phyloP scores from a whole-genome alignment of 2,329 filamentous ascomycete genomes.

The Claviceps fusiformis region DNA sequence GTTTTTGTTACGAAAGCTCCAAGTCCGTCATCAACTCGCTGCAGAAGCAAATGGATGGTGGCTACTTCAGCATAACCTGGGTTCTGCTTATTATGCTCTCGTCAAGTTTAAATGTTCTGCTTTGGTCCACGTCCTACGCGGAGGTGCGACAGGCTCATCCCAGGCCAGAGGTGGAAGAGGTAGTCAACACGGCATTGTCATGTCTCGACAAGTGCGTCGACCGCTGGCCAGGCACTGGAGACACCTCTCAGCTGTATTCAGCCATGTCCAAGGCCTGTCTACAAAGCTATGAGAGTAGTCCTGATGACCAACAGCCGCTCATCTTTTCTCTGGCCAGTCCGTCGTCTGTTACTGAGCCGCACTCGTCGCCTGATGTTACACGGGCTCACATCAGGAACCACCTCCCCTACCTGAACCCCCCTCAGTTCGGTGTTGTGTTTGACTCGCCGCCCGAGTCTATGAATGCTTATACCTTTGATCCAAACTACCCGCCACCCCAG shows the following conservation, averaged over 20 bases:
- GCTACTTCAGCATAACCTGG: conserved; percentile 80
- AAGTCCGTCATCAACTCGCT: conserved; percentile 71
- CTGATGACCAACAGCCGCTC: conserved; percentile 11
- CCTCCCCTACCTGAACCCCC: conserved; percentile 30
- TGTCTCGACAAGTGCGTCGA: conserved; percentile 69
- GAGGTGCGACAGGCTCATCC: conserved; percentile 63
- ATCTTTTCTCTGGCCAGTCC: conserved; percentile 22
- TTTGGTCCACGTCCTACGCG: conserved; percentile 84
- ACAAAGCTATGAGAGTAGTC: conserved; percentile 60
- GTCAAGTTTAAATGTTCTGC: conserved; percentile 78
- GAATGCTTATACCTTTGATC: conserved; percentile 30
- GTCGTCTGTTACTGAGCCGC: conserved; percentile 17
- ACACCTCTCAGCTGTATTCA: conserved; percentile 74
- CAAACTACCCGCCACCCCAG: conserved; percentile 28
- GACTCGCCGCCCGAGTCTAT: conserved; percentile 41
- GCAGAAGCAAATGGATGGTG: conserved; percentile 62
- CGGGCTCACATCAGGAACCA: conserved; percentile 15
- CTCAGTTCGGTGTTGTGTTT: conserved; percentile 46
- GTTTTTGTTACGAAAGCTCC: conserved; percentile 71
- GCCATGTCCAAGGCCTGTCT: conserved; percentile 76
- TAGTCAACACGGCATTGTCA: conserved; percentile 62
- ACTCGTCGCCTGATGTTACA: conserved; percentile 19
- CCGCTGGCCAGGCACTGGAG: conserved; percentile 81
- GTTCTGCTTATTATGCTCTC: conserved; percentile 82
- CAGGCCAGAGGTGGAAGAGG: conserved; percentile 60